These are phyloP conservation scores for Handroanthus guayacan DNA, from an alignment of 257 asterid species.

Conservation along the genomic window DNA sequence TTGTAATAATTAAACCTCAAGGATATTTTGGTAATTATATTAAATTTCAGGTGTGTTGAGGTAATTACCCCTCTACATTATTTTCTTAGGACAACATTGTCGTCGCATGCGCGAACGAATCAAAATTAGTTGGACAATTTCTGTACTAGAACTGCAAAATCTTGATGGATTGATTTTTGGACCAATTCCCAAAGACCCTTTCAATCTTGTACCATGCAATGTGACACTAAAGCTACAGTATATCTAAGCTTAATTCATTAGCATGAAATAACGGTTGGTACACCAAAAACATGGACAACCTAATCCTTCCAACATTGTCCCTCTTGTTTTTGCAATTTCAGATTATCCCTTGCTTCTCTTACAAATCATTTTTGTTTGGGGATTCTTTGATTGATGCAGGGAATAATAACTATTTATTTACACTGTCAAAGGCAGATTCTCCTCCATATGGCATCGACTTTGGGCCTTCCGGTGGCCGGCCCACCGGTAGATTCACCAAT, in stretches of 20 bases:
- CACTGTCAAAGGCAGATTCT: constrained; percentile 55
- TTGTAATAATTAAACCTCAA: too few relatives aligned
- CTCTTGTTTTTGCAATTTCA: constrained; percentile 20
- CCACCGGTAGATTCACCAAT: constrained; percentile 68
- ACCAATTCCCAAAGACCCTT: constrained; percentile 29
- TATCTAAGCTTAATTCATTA: constrained; percentile 24
- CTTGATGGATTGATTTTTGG: constrained; percentile 23
- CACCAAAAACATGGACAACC: constrained; percentile 5
- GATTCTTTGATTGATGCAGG: constrained; percentile 65
- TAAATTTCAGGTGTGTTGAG: too few relatives aligned
- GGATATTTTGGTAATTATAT: too few relatives aligned
- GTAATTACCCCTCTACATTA: too few relatives aligned
- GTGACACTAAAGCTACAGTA: not conserved
- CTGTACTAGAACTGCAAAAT: not conserved
- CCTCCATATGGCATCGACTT: constrained; percentile 74
- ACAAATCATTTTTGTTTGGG: constrained; percentile 56
- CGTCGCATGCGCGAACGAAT: constrained; percentile 1
- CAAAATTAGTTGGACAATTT: constrained; percentile 17
- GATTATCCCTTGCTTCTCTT: constrained; percentile 31
- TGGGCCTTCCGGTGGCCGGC: constrained; percentile 52
- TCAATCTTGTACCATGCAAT: constrained; percentile 37
- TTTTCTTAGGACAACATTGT: too few relatives aligned
- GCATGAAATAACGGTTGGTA: not conserved
- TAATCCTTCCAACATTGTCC: not conserved
- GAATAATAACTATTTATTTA: constrained; percentile 56